A percentile compares a stretch with the other conserved stretches of the same genome.
Evolutionary conservation across 495 filamentous ascomycete genomes (phyloP).

Genomic region (Lepraria neglecta): DNA sequence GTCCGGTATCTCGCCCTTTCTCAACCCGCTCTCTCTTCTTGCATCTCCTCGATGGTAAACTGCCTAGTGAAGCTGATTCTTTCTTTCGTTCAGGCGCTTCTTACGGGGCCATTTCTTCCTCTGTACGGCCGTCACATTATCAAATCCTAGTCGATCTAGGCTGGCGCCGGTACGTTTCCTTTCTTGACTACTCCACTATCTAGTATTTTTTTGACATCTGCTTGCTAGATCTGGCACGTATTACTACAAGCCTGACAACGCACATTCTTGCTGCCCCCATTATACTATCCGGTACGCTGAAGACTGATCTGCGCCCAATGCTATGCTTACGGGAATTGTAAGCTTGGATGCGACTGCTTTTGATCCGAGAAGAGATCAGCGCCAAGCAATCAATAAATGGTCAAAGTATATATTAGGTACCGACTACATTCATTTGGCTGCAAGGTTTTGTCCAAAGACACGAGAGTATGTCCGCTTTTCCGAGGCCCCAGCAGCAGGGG

Average conservation of each 20-base stretch:
- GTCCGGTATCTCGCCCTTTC: conserved; percentile 18
- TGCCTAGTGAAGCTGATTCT: conserved; percentile 22
- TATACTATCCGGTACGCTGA: conserved; percentile 71
- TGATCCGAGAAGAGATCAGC: conserved; percentile 70
- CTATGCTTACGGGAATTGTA: conserved; percentile 18
- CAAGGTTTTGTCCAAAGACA: conserved; percentile 65
- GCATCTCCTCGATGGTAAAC: conserved; percentile 27
- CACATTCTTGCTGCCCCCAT: conserved; percentile 83
- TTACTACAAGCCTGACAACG: conserved; percentile 87
- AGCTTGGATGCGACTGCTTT: conserved; percentile 66
- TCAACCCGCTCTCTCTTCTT: conserved; percentile 7
- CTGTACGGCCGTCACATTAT: conserved; percentile 67
- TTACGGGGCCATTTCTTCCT: conserved; percentile 68
- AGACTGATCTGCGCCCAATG: background rate
- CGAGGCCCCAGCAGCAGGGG: background rate
- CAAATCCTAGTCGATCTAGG: conserved; percentile 77
- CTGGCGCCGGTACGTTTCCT: conserved; percentile 66
- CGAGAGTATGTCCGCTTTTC: conserved; percentile 52
- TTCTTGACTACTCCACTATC: conserved; percentile 1
- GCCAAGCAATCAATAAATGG: conserved; percentile 85
- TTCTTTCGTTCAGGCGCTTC: conserved; percentile 58
- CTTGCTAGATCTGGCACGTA: conserved; percentile 60
- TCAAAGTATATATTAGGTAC: conserved; percentile 78
- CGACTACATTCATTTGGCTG: conserved; percentile 65
- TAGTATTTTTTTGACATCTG: conserved; percentile 24